These are phyloP conservation scores for Stagonosporopsis cucurbitacearum DNA, from an alignment of 2,329 filamentous ascomycete genomes.

Conservation along the genomic window DNA sequence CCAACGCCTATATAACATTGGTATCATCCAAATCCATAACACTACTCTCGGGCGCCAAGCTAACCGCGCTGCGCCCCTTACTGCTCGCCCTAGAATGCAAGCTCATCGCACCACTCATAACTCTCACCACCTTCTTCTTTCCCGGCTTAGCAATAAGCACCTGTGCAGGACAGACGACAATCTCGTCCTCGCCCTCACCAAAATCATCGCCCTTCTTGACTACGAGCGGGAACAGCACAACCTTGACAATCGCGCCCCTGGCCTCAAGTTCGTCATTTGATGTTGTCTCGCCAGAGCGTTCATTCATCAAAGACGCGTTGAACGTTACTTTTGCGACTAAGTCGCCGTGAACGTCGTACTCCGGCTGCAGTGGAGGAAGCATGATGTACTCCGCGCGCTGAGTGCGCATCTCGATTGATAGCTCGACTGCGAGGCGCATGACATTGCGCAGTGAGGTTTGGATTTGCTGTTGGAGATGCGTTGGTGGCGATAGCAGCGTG, in stretches of 20 bases:
- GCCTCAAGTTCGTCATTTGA: constrained; percentile 83
- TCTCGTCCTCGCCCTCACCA: constrained; percentile 88
- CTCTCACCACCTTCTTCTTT: constrained; percentile 58
- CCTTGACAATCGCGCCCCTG: constrained; percentile 78
- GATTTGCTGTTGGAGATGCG: constrained; percentile 79
- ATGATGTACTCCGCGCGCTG: constrained; percentile 98
- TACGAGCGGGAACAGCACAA: constrained; percentile 94
- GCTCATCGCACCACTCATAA: constrained; percentile 59
- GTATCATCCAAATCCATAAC: constrained; percentile 43
- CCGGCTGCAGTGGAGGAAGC: constrained; percentile 91
- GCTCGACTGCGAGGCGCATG: constrained; percentile 83
- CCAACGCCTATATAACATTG: constrained; percentile 8
- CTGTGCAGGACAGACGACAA: constrained; percentile 93
- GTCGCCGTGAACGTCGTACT: constrained; percentile 93
- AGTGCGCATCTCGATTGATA: constrained; percentile 96
- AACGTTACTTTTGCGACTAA: constrained; percentile 86
- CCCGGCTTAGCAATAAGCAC: constrained; percentile 73
- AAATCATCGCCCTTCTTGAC: constrained; percentile 93
- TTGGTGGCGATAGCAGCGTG: constrained; percentile 84
- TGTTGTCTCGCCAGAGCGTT: constrained; percentile 74
- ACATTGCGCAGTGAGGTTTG: constrained; percentile 85
- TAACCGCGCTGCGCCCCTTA: constrained; percentile 36
- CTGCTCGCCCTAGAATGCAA: constrained; percentile 44
- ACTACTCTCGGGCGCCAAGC: constrained; percentile 40
- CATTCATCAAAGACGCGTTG: constrained; percentile 94